Percentiles rank a stretch among this genome's conserved stretches.
These are phyloP conservation scores for Lanmaoa rubissima DNA, from an alignment of 768 basidiomycete genomes.

Conservation along the genomic window DNA sequence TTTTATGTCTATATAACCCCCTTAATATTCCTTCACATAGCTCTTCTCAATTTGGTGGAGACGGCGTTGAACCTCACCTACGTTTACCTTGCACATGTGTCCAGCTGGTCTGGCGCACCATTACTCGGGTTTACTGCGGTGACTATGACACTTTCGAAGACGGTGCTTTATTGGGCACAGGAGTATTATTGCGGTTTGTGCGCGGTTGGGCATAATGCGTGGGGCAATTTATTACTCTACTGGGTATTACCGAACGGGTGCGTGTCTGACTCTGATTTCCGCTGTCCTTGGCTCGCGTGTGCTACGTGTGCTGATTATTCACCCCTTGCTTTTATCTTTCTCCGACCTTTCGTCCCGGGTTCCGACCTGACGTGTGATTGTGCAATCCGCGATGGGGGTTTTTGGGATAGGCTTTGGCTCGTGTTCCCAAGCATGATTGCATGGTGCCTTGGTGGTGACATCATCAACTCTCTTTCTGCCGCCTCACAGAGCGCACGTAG, in stretches of 20 bases:
- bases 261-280: constrained; percentile 22
- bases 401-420: constrained; percentile 65
- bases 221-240: constrained; percentile 47
- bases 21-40: constrained; percentile 35
- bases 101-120: constrained; percentile 60
- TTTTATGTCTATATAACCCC: neutral
- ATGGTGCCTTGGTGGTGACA: constrained; percentile 59
- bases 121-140: constrained; percentile 71
- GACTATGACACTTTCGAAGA: constrained; percentile 84
- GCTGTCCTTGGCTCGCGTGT: neutral
- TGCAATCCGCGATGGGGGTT: neutral
- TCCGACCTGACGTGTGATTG: too few relatives aligned
- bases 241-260: constrained; percentile 84
- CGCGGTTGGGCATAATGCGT: constrained; percentile 69
- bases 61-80: constrained; percentile 71
- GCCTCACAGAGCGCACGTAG: constrained; percentile 29
- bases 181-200: constrained; percentile 79
- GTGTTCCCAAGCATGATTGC: constrained; percentile 64
- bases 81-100: constrained; percentile 69
- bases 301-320: constrained; percentile 5
- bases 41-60: constrained; percentile 77
- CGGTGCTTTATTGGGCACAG: constrained; percentile 75
- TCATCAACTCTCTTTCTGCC: constrained; percentile 43
- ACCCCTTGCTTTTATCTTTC: neutral
- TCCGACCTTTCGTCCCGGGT: neutral